Conservation (phyloP, 768 basidiomycete species). For the Tricholoma bakamatsutake region DNA sequence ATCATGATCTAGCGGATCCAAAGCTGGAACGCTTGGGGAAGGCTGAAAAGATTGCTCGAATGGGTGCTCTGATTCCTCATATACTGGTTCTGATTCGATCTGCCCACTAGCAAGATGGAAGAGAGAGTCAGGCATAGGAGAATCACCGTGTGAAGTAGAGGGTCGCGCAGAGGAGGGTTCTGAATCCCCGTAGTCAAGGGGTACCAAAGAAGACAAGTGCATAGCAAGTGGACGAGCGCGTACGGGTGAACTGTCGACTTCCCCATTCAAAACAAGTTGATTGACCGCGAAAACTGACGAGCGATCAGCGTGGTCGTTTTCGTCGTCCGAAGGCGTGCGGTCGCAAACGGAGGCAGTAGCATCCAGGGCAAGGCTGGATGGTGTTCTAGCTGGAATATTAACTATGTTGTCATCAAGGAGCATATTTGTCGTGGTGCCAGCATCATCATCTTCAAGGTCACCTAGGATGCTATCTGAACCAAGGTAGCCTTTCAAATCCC, state of each 20-base stretch:
- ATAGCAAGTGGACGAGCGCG: not conserved
- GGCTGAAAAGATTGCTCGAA: not conserved
- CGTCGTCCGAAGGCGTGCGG: not conserved
- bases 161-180: not conserved
- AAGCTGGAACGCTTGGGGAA: not conserved
- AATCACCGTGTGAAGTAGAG: not conserved
- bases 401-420: constrained; percentile 8
- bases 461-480: constrained; percentile 2
- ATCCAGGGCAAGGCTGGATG: constrained; percentile 1
- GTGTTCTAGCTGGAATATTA: not conserved
- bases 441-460: constrained; percentile 11
- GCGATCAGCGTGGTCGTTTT: constrained; percentile 1
- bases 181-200: not conserved
- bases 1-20: not conserved
- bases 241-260: constrained; percentile 1
- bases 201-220: not conserved
- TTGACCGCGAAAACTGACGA: constrained; percentile 3
- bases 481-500: not conserved
- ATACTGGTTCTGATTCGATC: not conserved
- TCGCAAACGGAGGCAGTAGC: not conserved
- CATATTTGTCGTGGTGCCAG: constrained; percentile 10
- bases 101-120: not conserved
- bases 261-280: not conserved
- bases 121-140: not conserved
- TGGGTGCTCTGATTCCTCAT: not conserved